A percentile compares a stretch with the other conserved stretches of the same genome.
These are phyloP conservation scores for Thoreauomyces humboldtii DNA, from an alignment of 192 early-diverging fungal species.

Conservation along the genomic window DNA sequence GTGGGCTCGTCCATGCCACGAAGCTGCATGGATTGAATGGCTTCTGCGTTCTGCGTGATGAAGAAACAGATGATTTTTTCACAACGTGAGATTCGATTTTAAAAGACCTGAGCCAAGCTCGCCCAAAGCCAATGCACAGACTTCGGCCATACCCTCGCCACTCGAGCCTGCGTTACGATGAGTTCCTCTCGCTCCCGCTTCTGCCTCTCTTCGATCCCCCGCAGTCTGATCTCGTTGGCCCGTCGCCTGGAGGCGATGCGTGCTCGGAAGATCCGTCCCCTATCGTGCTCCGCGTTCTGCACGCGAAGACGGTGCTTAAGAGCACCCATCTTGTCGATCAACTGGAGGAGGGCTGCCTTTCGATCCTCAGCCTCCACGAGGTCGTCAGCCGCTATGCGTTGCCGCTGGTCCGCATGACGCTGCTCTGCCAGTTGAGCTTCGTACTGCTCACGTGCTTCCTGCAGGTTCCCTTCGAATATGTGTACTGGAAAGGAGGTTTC, in stretches of 20 bases:
- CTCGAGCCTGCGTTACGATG: conserved; percentile 7
- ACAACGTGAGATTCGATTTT: no score
- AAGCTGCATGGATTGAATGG: conserved; percentile 22
- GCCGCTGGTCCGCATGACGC: conserved; percentile 17
- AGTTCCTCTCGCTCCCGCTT: conserved; percentile 28
- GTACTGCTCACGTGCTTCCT: conserved; percentile 28
- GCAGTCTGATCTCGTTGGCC: conserved; percentile 3
- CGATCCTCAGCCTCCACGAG: conserved; percentile 18
- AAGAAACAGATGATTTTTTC: no score
- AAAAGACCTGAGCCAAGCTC: no score
- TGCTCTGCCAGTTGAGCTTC: conserved; percentile 28
- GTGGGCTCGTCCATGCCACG: conserved; percentile 23
- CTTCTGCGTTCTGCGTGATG: conserved; percentile 22
- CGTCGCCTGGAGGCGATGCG: conserved; percentile 21
- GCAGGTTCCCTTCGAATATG: conserved; percentile 25
- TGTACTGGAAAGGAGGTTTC: no score
- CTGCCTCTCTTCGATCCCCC: conserved; percentile 24
- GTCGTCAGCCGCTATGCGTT: conserved; percentile 19
- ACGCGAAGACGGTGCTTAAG: conserved; percentile 13
- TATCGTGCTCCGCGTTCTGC: conserved; percentile 26
- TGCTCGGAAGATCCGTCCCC: conserved; percentile 19
- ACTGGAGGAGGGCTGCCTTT: conserved; percentile 21
- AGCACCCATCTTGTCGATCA: conserved; percentile 21
- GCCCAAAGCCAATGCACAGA: no score
- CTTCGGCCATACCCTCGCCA: conserved; percentile 24